Evolutionary conservation across 495 filamentous ascomycete genomes (phyloP), one percentile per base, ranked within the genome.

Genomic region (Xylaria flabelliformis): DNA sequence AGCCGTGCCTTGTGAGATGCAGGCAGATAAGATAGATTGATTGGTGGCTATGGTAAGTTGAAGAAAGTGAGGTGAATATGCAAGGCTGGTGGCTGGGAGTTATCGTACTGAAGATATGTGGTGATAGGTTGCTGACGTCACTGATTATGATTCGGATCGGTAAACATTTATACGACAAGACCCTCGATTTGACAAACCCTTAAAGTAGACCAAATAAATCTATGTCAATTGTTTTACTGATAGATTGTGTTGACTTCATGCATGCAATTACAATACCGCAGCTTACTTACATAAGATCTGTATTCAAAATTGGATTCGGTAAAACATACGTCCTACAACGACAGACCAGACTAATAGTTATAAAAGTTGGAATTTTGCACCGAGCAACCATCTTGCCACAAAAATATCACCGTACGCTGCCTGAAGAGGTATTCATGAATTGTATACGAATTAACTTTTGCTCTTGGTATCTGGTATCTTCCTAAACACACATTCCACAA

Each of bases 391-490:
- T 61, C 19, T 15, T 39, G 3, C 39, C 9, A 56, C 13, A 56
- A 13, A 26, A 32, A 10, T 13, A 56, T 26, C 53, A 17, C 12
- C 10, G 10, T 10, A 15, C 24, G 21, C 51, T 55, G 21, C 10
- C 17, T 26, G 13, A 32, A 32, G 53, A 29, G 15, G 26, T 12
- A 29, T 55, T 51, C 24, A 13, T 15, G 12, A 55, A 55, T 55
- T 26, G 0, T 6, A 13, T 12, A 19, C 1, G 26, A 70, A 41
- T 67, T 56, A 26, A 9, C 44, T 63, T 70, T 64, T 24, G 42
- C 7, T 41, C 15, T 50, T 67, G 46, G 34, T 70, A 50, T 55
- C 8, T 72, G 70, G 70, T 67, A 72, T 67, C 70, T 72, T 72
- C 44, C 24, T 65, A 72, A 67, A 70, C 46, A 51, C 69, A 34